Percentiles rank a stretch among this genome's conserved stretches.
These are phyloP conservation scores for Coemansia sp. DNA, from an alignment of 192 early-diverging fungal species.

Conservation along the genomic window DNA sequence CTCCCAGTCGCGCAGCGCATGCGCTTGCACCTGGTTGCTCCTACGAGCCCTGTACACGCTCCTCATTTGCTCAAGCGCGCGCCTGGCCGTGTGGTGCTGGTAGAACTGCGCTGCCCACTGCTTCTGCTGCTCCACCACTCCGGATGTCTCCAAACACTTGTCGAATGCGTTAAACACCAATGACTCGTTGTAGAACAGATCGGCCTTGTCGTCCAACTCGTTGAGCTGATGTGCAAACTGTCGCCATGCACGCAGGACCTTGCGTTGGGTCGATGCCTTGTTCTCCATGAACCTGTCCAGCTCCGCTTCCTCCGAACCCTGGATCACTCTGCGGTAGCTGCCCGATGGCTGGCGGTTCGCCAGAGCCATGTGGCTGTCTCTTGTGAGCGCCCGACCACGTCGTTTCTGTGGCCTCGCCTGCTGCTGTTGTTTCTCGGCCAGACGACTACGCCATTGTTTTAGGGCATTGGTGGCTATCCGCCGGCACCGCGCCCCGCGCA, in stretches of 20 bases:
- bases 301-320: neutral
- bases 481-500: neutral
- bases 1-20: constrained; percentile 33
- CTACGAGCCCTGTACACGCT: constrained; percentile 2
- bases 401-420: neutral
- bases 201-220: constrained; percentile 10
- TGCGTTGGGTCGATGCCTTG: neutral
- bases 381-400: neutral
- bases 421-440: neutral
- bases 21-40: constrained; percentile 23
- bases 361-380: neutral
- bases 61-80: constrained; percentile 1
- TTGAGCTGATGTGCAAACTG: neutral
- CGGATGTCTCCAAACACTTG: constrained; percentile 2
- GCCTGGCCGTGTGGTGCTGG: neutral
- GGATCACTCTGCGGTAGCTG: neutral
- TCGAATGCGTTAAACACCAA: neutral
- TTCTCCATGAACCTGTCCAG: neutral
- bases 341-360: neutral
- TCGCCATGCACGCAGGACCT: constrained; percentile 7
- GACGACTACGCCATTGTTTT: neutral
- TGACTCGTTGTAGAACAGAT: constrained; percentile 6
- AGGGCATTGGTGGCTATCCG: neutral
- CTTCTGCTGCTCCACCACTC: neutral
- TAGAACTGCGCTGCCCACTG: constrained; percentile 1